These are phyloP conservation scores for Ganoderma sinense DNA, from an alignment of 1,284 basidiomycete genomes.

Conservation along the genomic window DNA sequence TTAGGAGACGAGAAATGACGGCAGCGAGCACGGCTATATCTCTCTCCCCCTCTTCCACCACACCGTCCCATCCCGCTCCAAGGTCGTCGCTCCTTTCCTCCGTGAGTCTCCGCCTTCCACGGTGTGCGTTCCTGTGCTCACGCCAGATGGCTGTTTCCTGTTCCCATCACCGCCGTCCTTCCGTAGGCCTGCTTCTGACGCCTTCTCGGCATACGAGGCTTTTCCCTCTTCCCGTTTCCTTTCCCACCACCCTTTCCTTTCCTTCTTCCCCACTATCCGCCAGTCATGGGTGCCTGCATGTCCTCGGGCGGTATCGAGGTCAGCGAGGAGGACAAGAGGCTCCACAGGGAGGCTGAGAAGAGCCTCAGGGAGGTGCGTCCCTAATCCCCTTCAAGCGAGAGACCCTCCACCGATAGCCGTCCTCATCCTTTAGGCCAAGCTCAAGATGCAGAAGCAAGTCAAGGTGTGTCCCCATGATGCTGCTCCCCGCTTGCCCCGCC, in stretches of 20 bases:
- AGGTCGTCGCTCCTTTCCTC: slow-evolving; percentile 25
- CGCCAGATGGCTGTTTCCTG: slow-evolving; percentile 16
- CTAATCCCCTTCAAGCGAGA: slow-evolving; percentile 6
- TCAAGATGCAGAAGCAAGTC: slow-evolving; percentile 75
- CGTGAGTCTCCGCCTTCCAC: slow-evolving; percentile 1
- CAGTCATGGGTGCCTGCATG: slow-evolving; percentile 79
- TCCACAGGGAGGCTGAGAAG: slow-evolving; percentile 74
- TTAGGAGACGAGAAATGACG: neutral
- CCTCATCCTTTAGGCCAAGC: slow-evolving; percentile 59
- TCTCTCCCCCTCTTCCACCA: slow-evolving; percentile 6
- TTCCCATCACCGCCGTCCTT: slow-evolving; percentile 28
- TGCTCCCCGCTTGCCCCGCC: slow-evolving; percentile 12
- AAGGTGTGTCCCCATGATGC: slow-evolving; percentile 62
- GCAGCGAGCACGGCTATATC: neutral
- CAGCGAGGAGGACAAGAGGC: slow-evolving; percentile 67
- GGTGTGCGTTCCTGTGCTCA: slow-evolving; percentile 8
- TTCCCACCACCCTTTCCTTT: slow-evolving; percentile 12
- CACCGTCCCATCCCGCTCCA: slow-evolving; percentile 13
- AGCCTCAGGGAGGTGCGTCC: slow-evolving; percentile 64
- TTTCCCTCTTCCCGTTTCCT: slow-evolving; percentile 12
- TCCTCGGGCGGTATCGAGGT: slow-evolving; percentile 65
- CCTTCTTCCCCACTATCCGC: slow-evolving; percentile 9
- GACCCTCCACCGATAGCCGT: slow-evolving; percentile 1
- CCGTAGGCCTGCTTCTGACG: slow-evolving; percentile 25
- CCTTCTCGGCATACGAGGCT: slow-evolving; percentile 12